Evolutionary conservation across 495 filamentous ascomycete genomes (phyloP).

Genomic region (Penicillium steckii): DNA sequence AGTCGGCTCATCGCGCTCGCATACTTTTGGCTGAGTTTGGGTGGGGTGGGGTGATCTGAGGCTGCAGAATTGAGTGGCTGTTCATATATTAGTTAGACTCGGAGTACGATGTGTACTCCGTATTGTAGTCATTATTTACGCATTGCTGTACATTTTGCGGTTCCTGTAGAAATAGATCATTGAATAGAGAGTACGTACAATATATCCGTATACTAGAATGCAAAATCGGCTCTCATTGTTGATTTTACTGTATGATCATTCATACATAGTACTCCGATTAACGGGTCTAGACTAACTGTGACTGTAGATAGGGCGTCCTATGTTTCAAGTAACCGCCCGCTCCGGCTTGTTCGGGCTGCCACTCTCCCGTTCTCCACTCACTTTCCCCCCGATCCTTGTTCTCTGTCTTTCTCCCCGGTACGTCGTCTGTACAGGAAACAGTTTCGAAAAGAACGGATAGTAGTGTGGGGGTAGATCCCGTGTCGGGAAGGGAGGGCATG

Average conservation of each 20-base stretch:
- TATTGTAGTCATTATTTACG: no score
- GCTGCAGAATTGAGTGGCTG: no score
- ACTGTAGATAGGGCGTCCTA: neutral
- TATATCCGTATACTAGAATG: no score
- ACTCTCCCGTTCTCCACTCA: neutral
- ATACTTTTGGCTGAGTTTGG: neutral
- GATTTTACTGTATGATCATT: no score
- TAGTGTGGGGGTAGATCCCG: neutral
- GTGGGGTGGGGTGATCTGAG: no score
- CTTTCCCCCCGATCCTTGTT: neutral
- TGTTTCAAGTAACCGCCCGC: neutral
- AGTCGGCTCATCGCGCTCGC: slow-evolving; percentile 1
- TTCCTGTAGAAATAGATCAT: no score
- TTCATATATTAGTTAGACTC: no score
- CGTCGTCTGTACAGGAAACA: neutral
- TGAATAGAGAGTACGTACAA: no score
- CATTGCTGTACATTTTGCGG: no score
- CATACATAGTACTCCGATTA: no score
- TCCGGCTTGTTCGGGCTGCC: neutral
- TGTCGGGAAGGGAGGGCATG: neutral
- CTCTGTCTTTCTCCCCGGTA: neutral
- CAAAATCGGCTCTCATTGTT: no score
- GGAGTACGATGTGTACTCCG: no score
- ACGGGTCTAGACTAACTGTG: neutral
- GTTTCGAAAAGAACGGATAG: neutral